These are phyloP conservation scores for Neurospora terricola DNA, from an alignment of 495 filamentous ascomycete species.

Conservation along the genomic window DNA sequence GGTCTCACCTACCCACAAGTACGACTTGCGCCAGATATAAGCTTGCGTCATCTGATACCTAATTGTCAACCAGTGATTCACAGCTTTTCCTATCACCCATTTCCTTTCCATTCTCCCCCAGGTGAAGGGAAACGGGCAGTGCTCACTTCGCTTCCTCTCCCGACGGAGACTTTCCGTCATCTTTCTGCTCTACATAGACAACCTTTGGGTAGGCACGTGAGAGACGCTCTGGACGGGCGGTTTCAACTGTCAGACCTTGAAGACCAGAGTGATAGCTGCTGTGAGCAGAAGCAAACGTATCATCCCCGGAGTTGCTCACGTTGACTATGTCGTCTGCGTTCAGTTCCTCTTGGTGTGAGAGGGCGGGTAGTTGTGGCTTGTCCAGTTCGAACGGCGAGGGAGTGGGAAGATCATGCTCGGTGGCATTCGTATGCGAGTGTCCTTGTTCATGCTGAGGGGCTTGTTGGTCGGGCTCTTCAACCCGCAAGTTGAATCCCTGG, in stretches of 20 bases:
- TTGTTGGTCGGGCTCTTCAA: background rate
- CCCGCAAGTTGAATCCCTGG: background rate
- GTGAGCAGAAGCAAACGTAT: background rate
- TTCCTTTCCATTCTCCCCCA: background rate
- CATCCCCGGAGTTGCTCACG: background rate
- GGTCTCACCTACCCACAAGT: background rate
- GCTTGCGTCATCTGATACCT: background rate
- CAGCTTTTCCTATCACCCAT: background rate
- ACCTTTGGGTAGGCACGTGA: conserved; percentile 9
- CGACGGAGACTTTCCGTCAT: background rate
- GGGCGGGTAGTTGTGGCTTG: background rate
- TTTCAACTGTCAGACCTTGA: background rate
- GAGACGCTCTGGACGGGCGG: conserved; percentile 6
- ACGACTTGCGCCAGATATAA: background rate
- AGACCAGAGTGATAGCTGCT: background rate
- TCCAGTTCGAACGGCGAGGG: background rate
- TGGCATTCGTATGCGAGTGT: background rate
- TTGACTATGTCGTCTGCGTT: background rate
- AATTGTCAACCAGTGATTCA: background rate
- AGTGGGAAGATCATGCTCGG: background rate
- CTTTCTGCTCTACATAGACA: conserved; percentile 1
- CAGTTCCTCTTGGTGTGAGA: background rate
- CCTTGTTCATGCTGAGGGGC: background rate
- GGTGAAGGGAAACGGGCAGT: background rate
- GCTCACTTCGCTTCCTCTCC: background rate